Evolutionary conservation across 2,329 filamentous ascomycete species (phyloP).

Genomic region (Fusarium penzigii): DNA sequence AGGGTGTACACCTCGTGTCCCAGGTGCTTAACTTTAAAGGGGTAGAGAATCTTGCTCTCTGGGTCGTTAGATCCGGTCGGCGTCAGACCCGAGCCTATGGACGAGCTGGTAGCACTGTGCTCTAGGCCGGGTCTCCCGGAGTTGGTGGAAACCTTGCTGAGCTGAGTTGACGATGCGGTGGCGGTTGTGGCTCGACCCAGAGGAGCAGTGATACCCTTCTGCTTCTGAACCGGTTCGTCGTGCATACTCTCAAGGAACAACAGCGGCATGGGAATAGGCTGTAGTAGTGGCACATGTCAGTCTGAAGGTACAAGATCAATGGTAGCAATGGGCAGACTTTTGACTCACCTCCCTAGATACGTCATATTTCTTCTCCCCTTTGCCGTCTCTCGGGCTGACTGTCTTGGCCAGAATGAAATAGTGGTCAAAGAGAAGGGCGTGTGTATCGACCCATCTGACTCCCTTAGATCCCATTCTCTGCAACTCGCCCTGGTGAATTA

Average conservation of each 20-base stretch:
- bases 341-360: conserved; percentile 81
- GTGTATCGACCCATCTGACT: conserved; percentile 91
- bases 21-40: conserved; percentile 93
- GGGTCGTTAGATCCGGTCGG: conserved; percentile 59
- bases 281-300: conserved; percentile 23
- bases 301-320: not conserved
- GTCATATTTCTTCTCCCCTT: conserved; percentile 83
- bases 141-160: conserved; percentile 57
- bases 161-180: conserved; percentile 57
- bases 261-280: conserved; percentile 94
- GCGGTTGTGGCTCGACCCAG: conserved; percentile 61
- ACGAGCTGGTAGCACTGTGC: conserved; percentile 68
- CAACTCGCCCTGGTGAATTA: conserved; percentile 86
- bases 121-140: conserved; percentile 61
- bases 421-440: conserved; percentile 93
- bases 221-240: conserved; percentile 86
- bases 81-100: conserved; percentile 54
- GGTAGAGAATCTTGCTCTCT: conserved; percentile 84
- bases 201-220: conserved; percentile 70
- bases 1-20: conserved; percentile 92
- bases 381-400: conserved; percentile 65
- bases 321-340: too few relatives aligned
- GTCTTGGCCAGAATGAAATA: conserved; percentile 93
- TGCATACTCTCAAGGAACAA: conserved; percentile 89
- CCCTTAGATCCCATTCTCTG: conserved; percentile 86